These are phyloP conservation scores for Suhomyces kilbournensis DNA, from an alignment of 805 yeast species.

Conservation along the genomic window DNA sequence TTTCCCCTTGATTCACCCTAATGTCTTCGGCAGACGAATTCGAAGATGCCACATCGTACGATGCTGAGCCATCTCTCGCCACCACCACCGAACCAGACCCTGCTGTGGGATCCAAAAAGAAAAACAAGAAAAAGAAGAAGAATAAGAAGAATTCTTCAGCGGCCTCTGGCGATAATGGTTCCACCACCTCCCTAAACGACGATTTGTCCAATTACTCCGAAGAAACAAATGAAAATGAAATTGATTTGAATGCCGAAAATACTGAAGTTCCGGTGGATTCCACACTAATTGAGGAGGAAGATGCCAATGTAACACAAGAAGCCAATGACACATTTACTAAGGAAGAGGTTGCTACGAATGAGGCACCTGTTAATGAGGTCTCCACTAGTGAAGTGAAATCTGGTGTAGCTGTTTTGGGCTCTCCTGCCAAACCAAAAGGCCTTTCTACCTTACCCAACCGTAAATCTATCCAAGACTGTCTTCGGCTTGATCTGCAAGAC, in stretches of 20 bases:
- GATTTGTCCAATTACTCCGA: slow-evolving; percentile 1
- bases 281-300: neutral
- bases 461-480: slow-evolving; percentile 22
- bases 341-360: neutral
- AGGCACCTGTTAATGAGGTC: neutral
- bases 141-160: neutral
- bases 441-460: slow-evolving; percentile 36
- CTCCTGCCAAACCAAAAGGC: slow-evolving; percentile 1
- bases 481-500: slow-evolving; percentile 21
- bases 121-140: slow-evolving; percentile 5
- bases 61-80: neutral
- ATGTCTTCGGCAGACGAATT: slow-evolving; percentile 21
- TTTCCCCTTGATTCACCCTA: neutral
- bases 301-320: neutral
- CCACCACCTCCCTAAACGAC: neutral
- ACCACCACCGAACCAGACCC: neutral
- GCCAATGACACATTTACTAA: neutral
- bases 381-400: neutral
- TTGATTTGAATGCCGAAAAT: neutral
- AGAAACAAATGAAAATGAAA: neutral
- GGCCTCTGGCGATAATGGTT: neutral
- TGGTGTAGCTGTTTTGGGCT: neutral
- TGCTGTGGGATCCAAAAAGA: slow-evolving; percentile 3
- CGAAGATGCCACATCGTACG: slow-evolving; percentile 17
- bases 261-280: slow-evolving; percentile 1